phyloP scores from a whole-genome alignment of 169 alveolate genomes.

The Plasmodium gonderi region DNA sequence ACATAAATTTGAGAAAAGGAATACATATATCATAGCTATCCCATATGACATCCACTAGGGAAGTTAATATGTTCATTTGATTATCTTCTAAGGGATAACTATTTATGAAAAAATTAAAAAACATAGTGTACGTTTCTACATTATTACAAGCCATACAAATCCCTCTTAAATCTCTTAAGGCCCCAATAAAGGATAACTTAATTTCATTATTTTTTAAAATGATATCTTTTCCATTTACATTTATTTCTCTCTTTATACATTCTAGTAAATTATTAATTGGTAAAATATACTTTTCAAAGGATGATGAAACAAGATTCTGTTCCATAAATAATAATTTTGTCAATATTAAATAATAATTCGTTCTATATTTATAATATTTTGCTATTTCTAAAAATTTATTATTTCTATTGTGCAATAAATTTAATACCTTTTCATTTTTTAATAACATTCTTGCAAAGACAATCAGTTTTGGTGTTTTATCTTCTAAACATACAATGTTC shows the following conservation, averaged over 20 bases:
- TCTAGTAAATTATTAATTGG: constrained; percentile 83
- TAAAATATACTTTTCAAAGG: constrained; percentile 88
- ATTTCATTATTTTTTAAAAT: constrained; percentile 81
- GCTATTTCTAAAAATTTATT: constrained; percentile 79
- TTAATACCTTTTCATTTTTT: constrained; percentile 90
- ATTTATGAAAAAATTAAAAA: constrained; percentile 92
- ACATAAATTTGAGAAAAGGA: constrained; percentile 93
- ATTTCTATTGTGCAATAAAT: constrained; percentile 80
- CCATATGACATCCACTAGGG: constrained; percentile 92
- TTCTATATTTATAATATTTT: constrained; percentile 90
- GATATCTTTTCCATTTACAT: constrained; percentile 76
- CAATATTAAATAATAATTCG: constrained; percentile 92
- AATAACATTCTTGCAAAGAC: constrained; percentile 92
- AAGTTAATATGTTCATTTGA: constrained; percentile 85
- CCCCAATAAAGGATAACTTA: constrained; percentile 88
- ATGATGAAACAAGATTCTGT: constrained; percentile 81
- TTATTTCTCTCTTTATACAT: constrained; percentile 81
- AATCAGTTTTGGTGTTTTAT: constrained; percentile 91
- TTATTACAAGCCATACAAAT: constrained; percentile 85
- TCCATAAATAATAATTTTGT: constrained; percentile 91
- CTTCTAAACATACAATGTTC: constrained; percentile 93
- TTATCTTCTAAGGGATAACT: constrained; percentile 88
- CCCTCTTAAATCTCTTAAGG: constrained; percentile 93
- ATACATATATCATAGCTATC: constrained; percentile 91
- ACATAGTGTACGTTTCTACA: constrained; percentile 88